phyloP scores from a whole-genome alignment of 768 basidiomycete species.

The Kwoniella europaea region DNA sequence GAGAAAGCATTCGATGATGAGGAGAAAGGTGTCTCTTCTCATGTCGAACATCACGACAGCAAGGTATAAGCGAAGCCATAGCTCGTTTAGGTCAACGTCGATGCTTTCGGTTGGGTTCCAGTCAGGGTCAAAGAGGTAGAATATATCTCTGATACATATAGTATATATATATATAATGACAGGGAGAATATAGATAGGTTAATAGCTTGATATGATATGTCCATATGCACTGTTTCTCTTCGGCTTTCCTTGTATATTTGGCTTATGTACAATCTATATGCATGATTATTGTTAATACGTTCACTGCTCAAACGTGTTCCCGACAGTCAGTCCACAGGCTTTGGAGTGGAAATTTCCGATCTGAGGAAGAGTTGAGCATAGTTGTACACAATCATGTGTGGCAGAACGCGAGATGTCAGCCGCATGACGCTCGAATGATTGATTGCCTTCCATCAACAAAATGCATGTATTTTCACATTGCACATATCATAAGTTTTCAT shows the following conservation, averaged over 20 bases:
- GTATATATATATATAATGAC: not conserved
- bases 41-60: slow-evolving; percentile 14
- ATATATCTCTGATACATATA: not conserved
- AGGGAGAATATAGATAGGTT: not conserved
- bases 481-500: not conserved
- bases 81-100: not conserved
- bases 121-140: not conserved
- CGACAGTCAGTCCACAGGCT: not conserved
- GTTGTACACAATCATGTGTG: no score
- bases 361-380: no score
- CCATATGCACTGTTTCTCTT: not conserved
- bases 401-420: no score
- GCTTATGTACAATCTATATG: not conserved
- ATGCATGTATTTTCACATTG: no score
- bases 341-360: no score
- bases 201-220: no score
- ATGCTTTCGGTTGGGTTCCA: not conserved
- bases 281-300: not conserved
- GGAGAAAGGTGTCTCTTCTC: slow-evolving; percentile 19
- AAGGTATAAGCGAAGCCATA: not conserved
- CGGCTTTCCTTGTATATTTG: not conserved
- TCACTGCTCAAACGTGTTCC: not conserved
- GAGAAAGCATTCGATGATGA: slow-evolving; percentile 30
- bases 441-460: no score
- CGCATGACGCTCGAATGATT: no score